Conservation (phyloP, 2,329 filamentous ascomycete species). For the Cadophora malorum region DNA sequence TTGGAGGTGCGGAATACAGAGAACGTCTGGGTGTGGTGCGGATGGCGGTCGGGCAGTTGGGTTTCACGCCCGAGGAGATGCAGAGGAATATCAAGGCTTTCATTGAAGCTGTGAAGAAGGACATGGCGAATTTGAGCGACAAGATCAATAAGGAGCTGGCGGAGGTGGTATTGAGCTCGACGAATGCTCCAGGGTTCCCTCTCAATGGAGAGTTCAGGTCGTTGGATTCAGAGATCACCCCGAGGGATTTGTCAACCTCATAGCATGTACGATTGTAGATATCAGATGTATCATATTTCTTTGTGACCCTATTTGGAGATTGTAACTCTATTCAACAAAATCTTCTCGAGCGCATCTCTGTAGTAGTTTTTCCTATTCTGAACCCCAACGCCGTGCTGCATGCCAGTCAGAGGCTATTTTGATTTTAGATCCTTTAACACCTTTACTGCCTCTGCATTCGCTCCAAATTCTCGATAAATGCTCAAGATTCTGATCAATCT, state of each 20-base stretch:
- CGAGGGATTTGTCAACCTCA: conserved; percentile 57
- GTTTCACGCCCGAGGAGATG: conserved; percentile 86
- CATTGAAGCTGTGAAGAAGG: conserved; percentile 77
- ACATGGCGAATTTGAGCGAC: conserved; percentile 71
- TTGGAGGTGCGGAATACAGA: conserved; percentile 85
- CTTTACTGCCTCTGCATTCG: conserved; percentile 63
- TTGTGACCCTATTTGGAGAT: conserved; percentile 39
- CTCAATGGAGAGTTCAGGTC: conserved; percentile 80
- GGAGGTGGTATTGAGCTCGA: conserved; percentile 82
- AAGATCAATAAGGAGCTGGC: conserved; percentile 74
- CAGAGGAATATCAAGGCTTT: conserved; percentile 82
- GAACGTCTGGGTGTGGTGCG: conserved; percentile 85
- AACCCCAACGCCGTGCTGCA: conserved; percentile 55
- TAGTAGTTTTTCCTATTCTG: conserved; percentile 20
- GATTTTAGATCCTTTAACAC: conserved; percentile 47
- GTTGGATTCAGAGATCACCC: conserved; percentile 61
- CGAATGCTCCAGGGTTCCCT: conserved; percentile 84
- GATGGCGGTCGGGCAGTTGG: conserved; percentile 89
- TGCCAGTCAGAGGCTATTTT: conserved; percentile 31
- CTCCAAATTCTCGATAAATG: conserved; percentile 67
- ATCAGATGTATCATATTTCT: conserved; percentile 49
- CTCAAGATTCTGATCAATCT: conserved; percentile 61
- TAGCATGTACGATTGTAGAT: conserved; percentile 46
- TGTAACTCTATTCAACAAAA: not conserved
- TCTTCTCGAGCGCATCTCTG: not conserved